These are phyloP conservation scores for Zychaea mexicana DNA, from an alignment of 371 early-diverging fungal species.

Conservation along the genomic window DNA sequence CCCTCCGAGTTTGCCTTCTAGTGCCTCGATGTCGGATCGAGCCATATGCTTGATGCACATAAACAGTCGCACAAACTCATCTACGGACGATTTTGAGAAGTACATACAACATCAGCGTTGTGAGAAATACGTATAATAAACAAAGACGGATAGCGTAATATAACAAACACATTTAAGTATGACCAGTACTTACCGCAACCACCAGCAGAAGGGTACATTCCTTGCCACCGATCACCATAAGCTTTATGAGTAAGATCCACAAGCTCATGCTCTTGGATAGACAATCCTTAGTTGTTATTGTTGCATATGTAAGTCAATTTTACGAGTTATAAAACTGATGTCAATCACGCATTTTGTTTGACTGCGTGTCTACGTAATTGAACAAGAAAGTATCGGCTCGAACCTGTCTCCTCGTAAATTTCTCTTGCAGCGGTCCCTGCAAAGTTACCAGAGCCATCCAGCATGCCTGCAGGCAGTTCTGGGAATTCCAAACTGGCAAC, in stretches of 20 bases:
- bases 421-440: conserved; percentile 69
- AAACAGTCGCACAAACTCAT: conserved; percentile 78
- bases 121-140: too few species aligned
- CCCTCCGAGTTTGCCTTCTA: conserved; percentile 74
- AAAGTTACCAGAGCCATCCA: conserved; percentile 80
- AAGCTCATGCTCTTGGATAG: conserved; percentile 62
- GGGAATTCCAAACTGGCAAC: conserved; percentile 60
- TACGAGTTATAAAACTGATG: too few species aligned
- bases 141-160: too few species aligned
- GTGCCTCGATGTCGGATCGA: conserved; percentile 44
- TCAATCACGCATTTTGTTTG: too few species aligned
- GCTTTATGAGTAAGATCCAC: conserved; percentile 66
- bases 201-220: conserved; percentile 79
- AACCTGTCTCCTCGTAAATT: conserved; percentile 67
- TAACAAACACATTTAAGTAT: too few species aligned
- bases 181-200: conserved; percentile 64
- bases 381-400: not conserved
- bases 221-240: conserved; percentile 55
- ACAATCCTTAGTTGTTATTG: conserved; percentile 43
- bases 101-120: too few species aligned
- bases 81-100: too few species aligned
- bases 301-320: too few species aligned
- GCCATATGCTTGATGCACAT: conserved; percentile 65
- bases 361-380: too few species aligned
- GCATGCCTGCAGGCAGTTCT: conserved; percentile 89